These are phyloP conservation scores for Phytopythium montanum DNA, from an alignment of 352 stramenopile species.

Conservation along the genomic window DNA sequence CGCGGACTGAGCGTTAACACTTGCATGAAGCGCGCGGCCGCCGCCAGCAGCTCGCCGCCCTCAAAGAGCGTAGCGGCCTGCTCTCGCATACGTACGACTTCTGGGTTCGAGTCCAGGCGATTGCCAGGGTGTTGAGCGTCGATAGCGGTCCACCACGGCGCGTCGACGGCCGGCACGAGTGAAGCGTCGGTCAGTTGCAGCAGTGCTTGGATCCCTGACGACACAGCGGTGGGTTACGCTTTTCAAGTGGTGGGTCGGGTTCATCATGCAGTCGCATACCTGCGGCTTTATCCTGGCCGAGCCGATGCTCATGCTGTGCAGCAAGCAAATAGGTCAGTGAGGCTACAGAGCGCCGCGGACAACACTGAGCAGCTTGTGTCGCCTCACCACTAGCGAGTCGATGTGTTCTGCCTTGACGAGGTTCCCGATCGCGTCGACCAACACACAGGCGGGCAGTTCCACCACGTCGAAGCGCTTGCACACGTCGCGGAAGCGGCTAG, in stretches of 20 bases:
- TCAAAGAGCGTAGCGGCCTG: slow-evolving; percentile 44
- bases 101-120: background rate
- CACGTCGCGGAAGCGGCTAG: slow-evolving; percentile 30
- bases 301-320: background rate
- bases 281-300: background rate
- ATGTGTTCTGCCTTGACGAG: background rate
- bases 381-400: background rate
- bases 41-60: slow-evolving; percentile 40
- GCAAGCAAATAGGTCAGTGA: background rate
- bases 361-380: background rate
- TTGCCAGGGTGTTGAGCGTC: background rate
- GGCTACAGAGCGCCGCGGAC: too few relatives aligned
- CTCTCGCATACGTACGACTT: slow-evolving; percentile 41
- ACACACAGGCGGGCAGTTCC: slow-evolving; percentile 28
- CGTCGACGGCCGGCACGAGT: background rate
- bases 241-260: too few relatives aligned
- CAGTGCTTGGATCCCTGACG: background rate
- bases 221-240: too few relatives aligned
- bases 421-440: slow-evolving; percentile 21
- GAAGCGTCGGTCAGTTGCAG: background rate
- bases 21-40: slow-evolving; percentile 40
- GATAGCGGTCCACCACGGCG: slow-evolving; percentile 3
- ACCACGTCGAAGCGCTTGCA: slow-evolving; percentile 43
- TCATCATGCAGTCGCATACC: background rate
- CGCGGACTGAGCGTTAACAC: slow-evolving; percentile 43